Evolutionary conservation across 2,329 filamentous ascomycete genomes (phyloP), one percentile per base, ranked within the genome.

Genomic region (Diatrype stigma): DNA sequence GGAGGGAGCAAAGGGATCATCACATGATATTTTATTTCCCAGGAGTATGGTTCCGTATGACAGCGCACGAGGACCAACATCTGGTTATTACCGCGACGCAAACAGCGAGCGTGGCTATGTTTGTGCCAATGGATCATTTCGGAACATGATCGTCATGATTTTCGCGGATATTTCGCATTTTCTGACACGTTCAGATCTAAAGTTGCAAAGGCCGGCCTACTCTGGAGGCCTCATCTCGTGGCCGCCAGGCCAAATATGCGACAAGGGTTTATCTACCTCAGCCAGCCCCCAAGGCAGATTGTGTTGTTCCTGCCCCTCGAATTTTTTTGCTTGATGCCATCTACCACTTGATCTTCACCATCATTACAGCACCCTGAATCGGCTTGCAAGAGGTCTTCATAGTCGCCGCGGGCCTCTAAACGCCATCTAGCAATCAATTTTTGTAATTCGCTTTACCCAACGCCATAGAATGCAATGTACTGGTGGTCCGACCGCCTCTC

Each of bases 381-480:
- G n/a, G n/a, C n/a, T n/a, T n/a, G n/a, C n/a, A n/a, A n/a, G n/a
- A n/a, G n/a, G n/a, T n/a, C n/a, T n/a, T n/a, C n/a, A n/a, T n/a
- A n/a, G n/a, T n/a, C n/a, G n/a, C n/a, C n/a, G n/a, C n/a, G n/a
- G n/a, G n/a, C n/a, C n/a, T n/a, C n/a, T n/a, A n/a, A n/a, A n/a
- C n/a, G n/a, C n/a, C n/a, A n/a, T n/a, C n/a, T n/a, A n/a, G n/a
- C n/a, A n/a, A n/a, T n/a, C n/a, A n/a, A n/a, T n/a, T n/a, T n/a
- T n/a, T n/a, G n/a, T n/a, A 60, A 60, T 53, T 56, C 46, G 48
- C 54, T 56, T 54, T 54, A 57, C 56, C 59, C 42, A 66, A 67
- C 65, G 64, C 65, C 64, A n/a, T 51, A 35, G 51, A 56, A 67
- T 66, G 65, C 65, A 66, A 51, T 53, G 16, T 22, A 49, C 46